Conservation (phyloP, 2,329 filamentous ascomycete genomes). For the Ophiosphaerella herpotricha region DNA sequence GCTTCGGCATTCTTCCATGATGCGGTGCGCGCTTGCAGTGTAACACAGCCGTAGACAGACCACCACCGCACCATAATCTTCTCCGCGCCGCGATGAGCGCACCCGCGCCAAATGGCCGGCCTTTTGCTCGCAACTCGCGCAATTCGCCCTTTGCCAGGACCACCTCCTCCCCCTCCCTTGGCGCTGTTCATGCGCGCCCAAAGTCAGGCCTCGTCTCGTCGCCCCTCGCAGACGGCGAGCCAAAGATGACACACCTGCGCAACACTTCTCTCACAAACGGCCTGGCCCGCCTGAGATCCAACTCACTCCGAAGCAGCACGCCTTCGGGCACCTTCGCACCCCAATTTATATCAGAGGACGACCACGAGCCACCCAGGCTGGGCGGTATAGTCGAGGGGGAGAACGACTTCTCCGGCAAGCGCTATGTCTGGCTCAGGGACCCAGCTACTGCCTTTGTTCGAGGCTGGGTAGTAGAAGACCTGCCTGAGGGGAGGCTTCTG, state of each 20-base stretch:
- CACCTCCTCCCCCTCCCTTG: conserved; percentile 67
- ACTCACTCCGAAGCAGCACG: conserved; percentile 68
- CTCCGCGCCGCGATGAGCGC: conserved; percentile 53
- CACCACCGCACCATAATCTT: conserved; percentile 24
- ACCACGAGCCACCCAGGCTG: conserved; percentile 63
- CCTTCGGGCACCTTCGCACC: conserved; percentile 88
- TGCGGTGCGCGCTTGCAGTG: conserved; percentile 17
- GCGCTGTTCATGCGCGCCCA: conserved; percentile 59
- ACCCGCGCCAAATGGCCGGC: conserved; percentile 65
- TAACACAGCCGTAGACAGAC: conserved; percentile 15
- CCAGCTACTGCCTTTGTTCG: conserved; percentile 85
- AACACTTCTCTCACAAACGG: conserved; percentile 64
- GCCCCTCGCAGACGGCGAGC: conserved; percentile 53
- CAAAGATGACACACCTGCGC: conserved; percentile 62
- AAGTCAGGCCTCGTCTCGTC: conserved; percentile 76
- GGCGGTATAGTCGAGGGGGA: conserved; percentile 83
- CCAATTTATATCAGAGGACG: conserved; percentile 87
- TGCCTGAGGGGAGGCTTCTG: conserved; percentile 68
- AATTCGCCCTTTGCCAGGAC: conserved; percentile 78
- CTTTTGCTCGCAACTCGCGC: conserved; percentile 65
- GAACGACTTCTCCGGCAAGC: conserved; percentile 97
- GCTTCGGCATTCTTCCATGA: conserved; percentile 25
- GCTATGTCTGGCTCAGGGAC: conserved; percentile 97
- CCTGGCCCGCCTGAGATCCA: conserved; percentile 53
- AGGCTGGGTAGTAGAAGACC: conserved; percentile 87